These are phyloP conservation scores for Trichosporon sp. DNA, from an alignment of 1,284 basidiomycete species.

Conservation along the genomic window DNA sequence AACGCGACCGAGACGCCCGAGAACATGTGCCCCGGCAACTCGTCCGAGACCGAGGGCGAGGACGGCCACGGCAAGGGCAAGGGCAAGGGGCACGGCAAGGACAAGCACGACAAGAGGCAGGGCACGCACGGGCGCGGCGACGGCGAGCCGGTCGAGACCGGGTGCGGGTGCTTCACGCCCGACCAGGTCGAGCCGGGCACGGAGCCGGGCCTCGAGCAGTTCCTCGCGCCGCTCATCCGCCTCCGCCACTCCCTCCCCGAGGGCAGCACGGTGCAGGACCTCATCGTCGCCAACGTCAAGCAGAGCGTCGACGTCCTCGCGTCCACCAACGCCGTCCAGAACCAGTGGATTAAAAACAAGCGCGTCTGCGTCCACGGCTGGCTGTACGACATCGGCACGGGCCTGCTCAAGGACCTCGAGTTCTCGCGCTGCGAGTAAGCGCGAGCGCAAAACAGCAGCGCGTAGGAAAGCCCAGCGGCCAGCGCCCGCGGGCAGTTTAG, in stretches of 20 bases:
- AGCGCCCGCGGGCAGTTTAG: not conserved
- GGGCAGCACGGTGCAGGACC: conserved; percentile 52
- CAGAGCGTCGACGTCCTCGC: conserved; percentile 68
- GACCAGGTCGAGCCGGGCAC: conserved; percentile 58
- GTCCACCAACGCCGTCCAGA: conserved; percentile 55
- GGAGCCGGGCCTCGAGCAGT: conserved; percentile 58
- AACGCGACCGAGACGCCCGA: not conserved
- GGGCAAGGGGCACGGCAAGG: not conserved
- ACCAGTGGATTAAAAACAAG: conserved; percentile 67
- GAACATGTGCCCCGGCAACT: no score
- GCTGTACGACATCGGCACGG: conserved; percentile 70
- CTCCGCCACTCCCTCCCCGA: conserved; percentile 57
- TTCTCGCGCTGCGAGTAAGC: conserved; percentile 36
- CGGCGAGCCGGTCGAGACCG: conserved; percentile 11
- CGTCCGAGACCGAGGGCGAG: not conserved
- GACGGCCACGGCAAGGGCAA: not conserved
- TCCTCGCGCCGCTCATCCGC: conserved; percentile 66
- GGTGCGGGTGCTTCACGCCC: conserved; percentile 32
- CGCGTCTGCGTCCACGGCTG: conserved; percentile 72
- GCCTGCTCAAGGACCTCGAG: conserved; percentile 66
- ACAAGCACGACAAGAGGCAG: not conserved
- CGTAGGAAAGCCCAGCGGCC: not conserved
- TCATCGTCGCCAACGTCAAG: conserved; percentile 74
- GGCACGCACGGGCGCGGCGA: conserved; percentile 10
- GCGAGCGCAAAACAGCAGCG: not conserved